Conservation (phyloP, 768 basidiomycete genomes). For the Termitomyces sp. region DNA sequence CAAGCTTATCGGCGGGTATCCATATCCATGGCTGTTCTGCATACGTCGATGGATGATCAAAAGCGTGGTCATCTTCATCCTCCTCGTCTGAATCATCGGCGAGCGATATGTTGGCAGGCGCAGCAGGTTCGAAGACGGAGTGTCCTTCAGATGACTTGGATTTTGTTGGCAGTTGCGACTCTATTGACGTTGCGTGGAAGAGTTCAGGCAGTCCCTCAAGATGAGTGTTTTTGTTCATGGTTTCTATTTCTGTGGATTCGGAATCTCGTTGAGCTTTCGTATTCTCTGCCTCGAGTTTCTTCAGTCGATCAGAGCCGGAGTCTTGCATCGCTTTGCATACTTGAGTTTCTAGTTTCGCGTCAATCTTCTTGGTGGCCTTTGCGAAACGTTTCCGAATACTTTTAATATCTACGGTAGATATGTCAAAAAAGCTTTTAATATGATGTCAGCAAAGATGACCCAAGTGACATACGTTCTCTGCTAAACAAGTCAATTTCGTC, state of each 20-base stretch:
- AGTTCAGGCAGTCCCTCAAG: background rate
- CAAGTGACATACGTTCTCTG: background rate
- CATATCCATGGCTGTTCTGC: conserved; percentile 40
- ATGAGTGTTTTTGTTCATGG: background rate
- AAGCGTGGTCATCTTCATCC: conserved; percentile 34
- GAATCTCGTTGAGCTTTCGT: background rate
- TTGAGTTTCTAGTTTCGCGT: background rate
- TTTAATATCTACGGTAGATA: background rate
- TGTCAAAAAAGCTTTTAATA: background rate
- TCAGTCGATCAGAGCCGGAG: background rate
- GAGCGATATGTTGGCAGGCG: background rate
- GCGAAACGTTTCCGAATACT: background rate
- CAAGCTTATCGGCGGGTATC: conserved; percentile 37
- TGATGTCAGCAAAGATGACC: background rate
- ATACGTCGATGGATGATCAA: conserved; percentile 44
- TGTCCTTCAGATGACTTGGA: background rate
- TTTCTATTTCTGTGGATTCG: background rate
- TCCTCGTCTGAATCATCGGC: conserved; percentile 22
- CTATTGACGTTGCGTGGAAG: background rate
- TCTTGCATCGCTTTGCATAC: background rate
- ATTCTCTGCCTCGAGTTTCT: background rate
- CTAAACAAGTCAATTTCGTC: background rate
- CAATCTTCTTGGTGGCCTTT: background rate
- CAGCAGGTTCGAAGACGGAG: background rate
- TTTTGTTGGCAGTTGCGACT: background rate